Evolutionary conservation across 2,329 filamentous ascomycete genomes (phyloP), one percentile per base, ranked within the genome.

Genomic region (Diaporthe batatas): DNA sequence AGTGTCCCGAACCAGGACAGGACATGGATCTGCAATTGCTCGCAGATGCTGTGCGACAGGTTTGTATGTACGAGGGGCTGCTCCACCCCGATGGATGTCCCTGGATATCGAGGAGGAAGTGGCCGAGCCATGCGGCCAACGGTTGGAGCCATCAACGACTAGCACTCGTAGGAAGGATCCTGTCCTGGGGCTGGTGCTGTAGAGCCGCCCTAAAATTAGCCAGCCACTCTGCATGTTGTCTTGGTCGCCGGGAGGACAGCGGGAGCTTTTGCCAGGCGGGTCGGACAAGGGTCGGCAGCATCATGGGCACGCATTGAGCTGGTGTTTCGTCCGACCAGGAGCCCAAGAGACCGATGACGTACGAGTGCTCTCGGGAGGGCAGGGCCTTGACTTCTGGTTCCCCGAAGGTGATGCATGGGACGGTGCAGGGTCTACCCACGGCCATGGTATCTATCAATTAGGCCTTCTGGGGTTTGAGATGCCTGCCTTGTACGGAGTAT

Each of bases 231-330:
- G 16, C 16, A 18, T 42, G 39, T 18, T 42, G 12, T 18, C 14
- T 42, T 42, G 39, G 16, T 16, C 6, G 39, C 14, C 5, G 39
- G 39, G 16, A 14, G 39, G 12, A 39, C 8, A 42, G 39, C 12
- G 39, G 39, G 39, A 42, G 42, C 21, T 44, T 21, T 49, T 21
- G 42, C 25, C 39, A 25, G 59, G 59, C 25, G 42, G 16, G 39
- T 64, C 59, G 58, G 59, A 64, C 42, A 65, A 65, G 44, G 59
- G 23, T 65, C 59, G 59, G 59, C 59, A 51, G 59, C 59, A 36
- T 51, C 44, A 29, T 64, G 16, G 57, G 42, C 25, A 11, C 47
- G 44, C 44, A 65, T 65, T 51, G 59, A 65, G 44, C 6, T 53
- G 12, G 62, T 67, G 62, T 67, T 67, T 67, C 62, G 62, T 53